Conservation (phyloP, 345 rosid species). For the Fremontodendron californicum region DNA sequence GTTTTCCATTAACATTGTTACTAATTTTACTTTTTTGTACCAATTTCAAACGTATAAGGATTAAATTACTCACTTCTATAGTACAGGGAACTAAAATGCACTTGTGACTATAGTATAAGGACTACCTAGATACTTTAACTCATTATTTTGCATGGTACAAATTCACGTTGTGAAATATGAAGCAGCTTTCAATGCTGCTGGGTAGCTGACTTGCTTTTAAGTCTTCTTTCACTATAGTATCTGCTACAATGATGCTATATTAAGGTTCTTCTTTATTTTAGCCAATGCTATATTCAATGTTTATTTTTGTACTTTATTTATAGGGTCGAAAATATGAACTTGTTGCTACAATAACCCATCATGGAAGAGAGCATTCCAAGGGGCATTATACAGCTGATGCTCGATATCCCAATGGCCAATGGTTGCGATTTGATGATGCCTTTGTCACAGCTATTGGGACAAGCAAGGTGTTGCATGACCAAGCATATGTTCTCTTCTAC, state of each 20-base stretch:
- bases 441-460: slow-evolving; percentile 64
- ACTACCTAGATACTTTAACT: no score
- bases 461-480: slow-evolving; percentile 75
- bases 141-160: neutral
- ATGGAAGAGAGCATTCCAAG: slow-evolving; percentile 87
- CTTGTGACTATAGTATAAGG: no score
- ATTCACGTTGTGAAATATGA: neutral
- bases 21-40: no score
- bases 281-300: neutral
- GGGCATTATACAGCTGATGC: slow-evolving; percentile 97
- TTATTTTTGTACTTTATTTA: slow-evolving; percentile 16
- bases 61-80: no score
- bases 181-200: neutral
- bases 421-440: slow-evolving; percentile 93
- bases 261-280: neutral
- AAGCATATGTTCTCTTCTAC: slow-evolving; percentile 95
- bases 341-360: slow-evolving; percentile 88
- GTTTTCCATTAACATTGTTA: no score
- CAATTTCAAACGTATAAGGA: no score
- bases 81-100: no score
- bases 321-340: slow-evolving; percentile 91
- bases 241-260: no score
- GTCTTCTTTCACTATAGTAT: neutral
- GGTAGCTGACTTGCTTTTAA: neutral
- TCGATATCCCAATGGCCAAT: slow-evolving; percentile 53